These are phyloP conservation scores for Gonium pectorale DNA, from an alignment of 139 green algal genomes.

Conservation along the genomic window DNA sequence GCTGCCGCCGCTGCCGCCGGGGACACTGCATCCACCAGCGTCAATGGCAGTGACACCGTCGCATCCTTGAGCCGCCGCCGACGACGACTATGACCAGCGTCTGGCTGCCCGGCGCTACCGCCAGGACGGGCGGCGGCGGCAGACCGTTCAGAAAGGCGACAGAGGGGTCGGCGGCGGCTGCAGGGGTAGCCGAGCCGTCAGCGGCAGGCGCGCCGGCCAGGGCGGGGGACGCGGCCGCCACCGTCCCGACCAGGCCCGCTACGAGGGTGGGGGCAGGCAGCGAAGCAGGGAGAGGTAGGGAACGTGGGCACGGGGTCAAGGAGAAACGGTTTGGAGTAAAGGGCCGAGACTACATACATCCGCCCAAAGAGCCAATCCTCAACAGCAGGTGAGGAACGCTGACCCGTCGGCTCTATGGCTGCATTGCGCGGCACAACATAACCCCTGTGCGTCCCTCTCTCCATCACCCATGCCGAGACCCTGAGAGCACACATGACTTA, in stretches of 20 bases:
- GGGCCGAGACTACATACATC: too few species aligned
- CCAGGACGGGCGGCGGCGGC: background rate
- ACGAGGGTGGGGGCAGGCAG: background rate
- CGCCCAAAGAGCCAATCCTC: too few species aligned
- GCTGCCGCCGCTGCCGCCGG: background rate
- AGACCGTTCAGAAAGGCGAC: background rate
- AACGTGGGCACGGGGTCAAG: too few species aligned
- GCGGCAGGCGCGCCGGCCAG: background rate
- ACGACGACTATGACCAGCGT: background rate
- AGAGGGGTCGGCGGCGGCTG: background rate
- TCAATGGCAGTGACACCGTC: background rate
- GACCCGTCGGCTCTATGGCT: too few species aligned
- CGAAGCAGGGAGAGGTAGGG: too few species aligned
- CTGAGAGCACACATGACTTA: too few species aligned
- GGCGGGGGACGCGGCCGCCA: background rate
- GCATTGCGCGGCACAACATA: too few species aligned
- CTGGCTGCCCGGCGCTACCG: slow-evolving; percentile 5
- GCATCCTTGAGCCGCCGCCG: background rate
- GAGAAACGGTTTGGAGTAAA: too few species aligned
- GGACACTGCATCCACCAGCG: background rate
- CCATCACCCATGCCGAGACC: too few species aligned
- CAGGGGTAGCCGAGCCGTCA: background rate
- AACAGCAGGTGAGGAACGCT: too few species aligned
- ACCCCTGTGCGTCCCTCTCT: too few species aligned
- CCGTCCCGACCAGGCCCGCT: background rate